phyloP scores from a whole-genome alignment of 2,329 filamentous ascomycete genomes.

The Orbilia brochopaga region DNA sequence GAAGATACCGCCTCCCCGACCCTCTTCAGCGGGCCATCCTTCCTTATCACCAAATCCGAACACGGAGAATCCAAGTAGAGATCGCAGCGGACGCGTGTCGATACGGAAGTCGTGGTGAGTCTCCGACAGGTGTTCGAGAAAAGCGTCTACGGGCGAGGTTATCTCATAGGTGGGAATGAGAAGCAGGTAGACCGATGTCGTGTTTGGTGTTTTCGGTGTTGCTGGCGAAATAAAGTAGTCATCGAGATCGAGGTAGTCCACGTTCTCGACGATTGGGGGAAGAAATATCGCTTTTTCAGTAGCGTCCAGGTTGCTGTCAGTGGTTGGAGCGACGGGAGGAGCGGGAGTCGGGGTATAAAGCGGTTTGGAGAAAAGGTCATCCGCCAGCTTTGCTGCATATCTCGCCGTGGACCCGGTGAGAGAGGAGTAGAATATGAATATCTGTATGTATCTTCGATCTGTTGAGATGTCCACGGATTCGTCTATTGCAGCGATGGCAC shows the following conservation, averaged over 20 bases:
- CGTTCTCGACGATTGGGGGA: constrained; percentile 72
- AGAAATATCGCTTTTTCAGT: constrained; percentile 58
- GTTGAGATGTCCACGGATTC: constrained; percentile 28
- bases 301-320: not conserved
- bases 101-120: constrained; percentile 97
- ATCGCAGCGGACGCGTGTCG: constrained; percentile 80
- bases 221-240: constrained; percentile 86
- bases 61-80: constrained; percentile 82
- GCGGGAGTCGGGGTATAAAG: constrained; percentile 26
- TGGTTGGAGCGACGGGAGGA: constrained; percentile 11
- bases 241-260: constrained; percentile 88
- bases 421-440: constrained; percentile 86
- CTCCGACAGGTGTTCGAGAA: constrained; percentile 84
- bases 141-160: constrained; percentile 85
- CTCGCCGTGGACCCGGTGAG: constrained; percentile 75
- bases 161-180: constrained; percentile 93
- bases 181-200: constrained; percentile 79
- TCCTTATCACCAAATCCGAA: constrained; percentile 93
- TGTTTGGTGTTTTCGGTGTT: constrained; percentile 59
- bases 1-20: constrained; percentile 68
- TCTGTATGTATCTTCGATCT: constrained; percentile 64
- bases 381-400: constrained; percentile 68
- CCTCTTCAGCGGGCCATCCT: constrained; percentile 87
- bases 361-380: constrained; percentile 61
- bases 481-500: not conserved